phyloP scores from a whole-genome alignment of 1,284 basidiomycete species.

The Malassezia globosa region DNA sequence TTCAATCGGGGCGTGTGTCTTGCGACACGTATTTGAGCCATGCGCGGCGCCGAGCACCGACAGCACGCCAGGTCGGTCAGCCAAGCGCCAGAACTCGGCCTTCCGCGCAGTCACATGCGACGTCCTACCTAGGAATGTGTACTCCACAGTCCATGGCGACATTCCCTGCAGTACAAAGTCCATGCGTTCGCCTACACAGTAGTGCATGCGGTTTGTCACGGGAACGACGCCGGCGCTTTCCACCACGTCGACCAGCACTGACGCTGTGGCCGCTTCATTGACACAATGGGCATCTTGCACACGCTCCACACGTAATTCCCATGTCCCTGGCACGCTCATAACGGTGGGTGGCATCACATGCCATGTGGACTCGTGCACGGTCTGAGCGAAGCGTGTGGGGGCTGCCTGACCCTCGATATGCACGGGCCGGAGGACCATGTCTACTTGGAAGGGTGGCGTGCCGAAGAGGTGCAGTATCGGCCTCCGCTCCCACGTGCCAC shows the following conservation, averaged over 20 bases:
- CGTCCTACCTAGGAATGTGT: conserved; percentile 66
- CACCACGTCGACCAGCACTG: conserved; percentile 60
- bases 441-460: conserved; percentile 72
- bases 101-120: conserved; percentile 64
- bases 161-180: conserved; percentile 88
- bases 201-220: conserved; percentile 64
- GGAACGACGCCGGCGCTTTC: conserved; percentile 86
- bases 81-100: conserved; percentile 70
- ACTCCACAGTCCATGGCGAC: conserved; percentile 89
- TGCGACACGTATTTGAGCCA: conserved; percentile 49
- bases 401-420: conserved; percentile 57
- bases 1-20: conserved; percentile 54
- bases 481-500: conserved; percentile 21
- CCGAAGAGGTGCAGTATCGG: conserved; percentile 54
- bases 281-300: conserved; percentile 29
- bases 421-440: conserved; percentile 58
- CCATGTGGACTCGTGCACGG: background rate
- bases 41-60: conserved; percentile 74
- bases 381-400: background rate
- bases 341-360: background rate
- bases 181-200: conserved; percentile 79
- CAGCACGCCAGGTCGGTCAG: conserved; percentile 70
- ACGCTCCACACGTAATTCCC: conserved; percentile 52
- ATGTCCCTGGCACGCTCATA: conserved; percentile 44
- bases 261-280: conserved; percentile 9